phyloP scores from a whole-genome alignment of 352 stramenopile genomes.

The Phytophthora vignae region DNA sequence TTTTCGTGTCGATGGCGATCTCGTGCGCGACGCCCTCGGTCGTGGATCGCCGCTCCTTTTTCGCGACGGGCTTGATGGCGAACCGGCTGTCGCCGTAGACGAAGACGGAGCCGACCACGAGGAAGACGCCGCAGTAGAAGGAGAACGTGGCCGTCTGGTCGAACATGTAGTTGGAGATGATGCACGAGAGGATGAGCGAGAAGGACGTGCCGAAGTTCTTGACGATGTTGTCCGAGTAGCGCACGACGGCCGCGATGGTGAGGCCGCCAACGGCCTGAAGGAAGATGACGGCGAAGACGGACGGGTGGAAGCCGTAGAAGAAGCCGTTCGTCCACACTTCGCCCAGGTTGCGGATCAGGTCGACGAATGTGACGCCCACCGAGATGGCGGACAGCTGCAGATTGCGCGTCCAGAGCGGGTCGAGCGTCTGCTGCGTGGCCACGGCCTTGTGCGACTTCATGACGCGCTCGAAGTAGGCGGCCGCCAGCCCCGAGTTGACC shows the following conservation, averaged over 20 bases:
- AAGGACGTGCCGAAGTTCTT: constrained; percentile 93
- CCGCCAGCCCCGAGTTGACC: constrained; percentile 88
- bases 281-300: constrained; percentile 82
- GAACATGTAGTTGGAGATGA: constrained; percentile 93
- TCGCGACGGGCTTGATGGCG: constrained; percentile 50
- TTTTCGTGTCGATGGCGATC: constrained; percentile 67
- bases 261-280: constrained; percentile 86
- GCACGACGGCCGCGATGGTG: constrained; percentile 86
- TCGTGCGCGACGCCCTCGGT: constrained; percentile 49
- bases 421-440: constrained; percentile 77
- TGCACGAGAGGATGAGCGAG: constrained; percentile 88
- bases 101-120: constrained; percentile 86
- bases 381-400: constrained; percentile 87
- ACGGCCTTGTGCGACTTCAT: constrained; percentile 89
- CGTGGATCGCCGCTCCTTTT: constrained; percentile 40
- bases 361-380: constrained; percentile 72
- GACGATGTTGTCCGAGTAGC: constrained; percentile 91
- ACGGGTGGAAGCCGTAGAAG: constrained; percentile 83
- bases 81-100: constrained; percentile 89
- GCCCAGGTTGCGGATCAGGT: constrained; percentile 70
- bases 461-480: constrained; percentile 88
- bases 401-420: constrained; percentile 89
- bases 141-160: constrained; percentile 67
- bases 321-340: constrained; percentile 75
- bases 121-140: constrained; percentile 82